Evolutionary conservation across 78 protist species (phyloP).

Genomic region (Dictyostelium intermedium): DNA sequence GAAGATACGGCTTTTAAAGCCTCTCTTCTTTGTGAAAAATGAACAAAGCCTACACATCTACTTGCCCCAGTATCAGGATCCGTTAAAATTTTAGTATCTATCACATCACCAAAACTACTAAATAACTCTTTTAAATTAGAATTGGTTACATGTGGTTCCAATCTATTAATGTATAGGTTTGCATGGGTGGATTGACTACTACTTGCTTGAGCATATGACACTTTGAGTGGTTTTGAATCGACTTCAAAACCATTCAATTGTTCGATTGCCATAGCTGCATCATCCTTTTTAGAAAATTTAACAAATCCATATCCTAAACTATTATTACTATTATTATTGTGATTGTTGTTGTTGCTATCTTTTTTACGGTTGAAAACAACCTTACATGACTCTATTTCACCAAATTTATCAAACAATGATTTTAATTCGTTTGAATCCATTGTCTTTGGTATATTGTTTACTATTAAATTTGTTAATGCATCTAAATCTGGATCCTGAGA

Average conservation of each 20-base stretch:
- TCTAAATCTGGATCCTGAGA: conserved; percentile 6
- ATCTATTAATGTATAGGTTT: conserved; percentile 33
- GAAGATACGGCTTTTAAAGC: conserved; percentile 35
- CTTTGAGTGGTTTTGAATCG: conserved; percentile 23
- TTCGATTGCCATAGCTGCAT: conserved; percentile 14
- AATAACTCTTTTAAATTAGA: conserved; percentile 12
- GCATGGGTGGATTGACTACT: conserved; percentile 45
- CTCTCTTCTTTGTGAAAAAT: conserved; percentile 28
- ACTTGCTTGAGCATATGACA: conserved; percentile 38
- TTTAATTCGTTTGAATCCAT: conserved; percentile 9
- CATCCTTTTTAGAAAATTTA: conserved; percentile 10
- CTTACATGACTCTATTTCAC: conserved; percentile 16
- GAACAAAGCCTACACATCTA: conserved; percentile 63
- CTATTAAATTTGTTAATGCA: conserved; percentile 29
- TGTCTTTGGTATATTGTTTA: conserved; percentile 28
- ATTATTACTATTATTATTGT: not conserved
- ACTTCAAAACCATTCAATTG: conserved; percentile 8
- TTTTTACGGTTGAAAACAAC: conserved; percentile 17
- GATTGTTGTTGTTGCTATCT: not conserved
- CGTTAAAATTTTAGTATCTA: conserved; percentile 18
- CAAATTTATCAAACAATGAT: conserved; percentile 14
- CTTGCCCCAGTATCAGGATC: conserved; percentile 26
- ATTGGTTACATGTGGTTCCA: conserved; percentile 54
- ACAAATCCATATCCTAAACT: conserved; percentile 62
- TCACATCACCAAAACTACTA: conserved; percentile 24